Percentiles rank a stretch among this genome's conserved stretches.
These are phyloP conservation scores for Melastoma malabathricum DNA, from an alignment of 345 rosid species.

Conservation along the genomic window DNA sequence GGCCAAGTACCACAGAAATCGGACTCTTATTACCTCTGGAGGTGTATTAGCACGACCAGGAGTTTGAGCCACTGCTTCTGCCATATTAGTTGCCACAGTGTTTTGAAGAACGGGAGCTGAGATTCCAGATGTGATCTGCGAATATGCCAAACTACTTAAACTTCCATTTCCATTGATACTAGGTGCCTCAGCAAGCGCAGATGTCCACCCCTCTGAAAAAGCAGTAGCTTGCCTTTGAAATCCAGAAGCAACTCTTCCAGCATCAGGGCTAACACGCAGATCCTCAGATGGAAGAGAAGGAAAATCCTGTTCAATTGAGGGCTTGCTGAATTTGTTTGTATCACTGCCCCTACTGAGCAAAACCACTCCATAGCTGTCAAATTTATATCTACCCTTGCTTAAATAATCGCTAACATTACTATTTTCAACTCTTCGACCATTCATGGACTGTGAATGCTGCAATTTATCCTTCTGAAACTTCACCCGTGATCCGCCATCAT, in stretches of 20 bases:
- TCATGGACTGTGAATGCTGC: constrained; percentile 40
- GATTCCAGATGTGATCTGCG: constrained; percentile 16
- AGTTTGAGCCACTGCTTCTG: constrained; percentile 63
- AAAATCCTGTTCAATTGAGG: constrained; percentile 50
- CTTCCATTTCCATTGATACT: constrained; percentile 25
- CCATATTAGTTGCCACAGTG: constrained; percentile 50
- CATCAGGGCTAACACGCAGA: constrained; percentile 26
- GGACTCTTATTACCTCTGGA: constrained; percentile 2
- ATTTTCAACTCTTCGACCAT: constrained; percentile 26
- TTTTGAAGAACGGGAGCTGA: constrained; percentile 17
- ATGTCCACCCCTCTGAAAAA: constrained; percentile 53
- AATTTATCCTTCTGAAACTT: constrained; percentile 35
- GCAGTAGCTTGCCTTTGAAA: constrained; percentile 37
- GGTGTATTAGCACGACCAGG: constrained; percentile 43
- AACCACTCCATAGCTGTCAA: constrained; percentile 19
- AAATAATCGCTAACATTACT: constrained; percentile 23
- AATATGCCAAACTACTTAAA: constrained; percentile 9
- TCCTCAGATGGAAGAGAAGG: constrained; percentile 52
- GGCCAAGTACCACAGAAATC: too few species aligned
- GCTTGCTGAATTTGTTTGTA: constrained; percentile 15
- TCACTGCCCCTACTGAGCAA: constrained; percentile 12
- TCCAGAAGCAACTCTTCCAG: constrained; percentile 41
- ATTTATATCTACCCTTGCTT: constrained; percentile 20
- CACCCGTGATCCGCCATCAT: constrained; percentile 17
- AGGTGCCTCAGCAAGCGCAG: constrained; percentile 58